Base-by-base conservation (phyloP, 2,329 filamentous ascomycete genomes). In the Aureobasidium sp. region DNA sequence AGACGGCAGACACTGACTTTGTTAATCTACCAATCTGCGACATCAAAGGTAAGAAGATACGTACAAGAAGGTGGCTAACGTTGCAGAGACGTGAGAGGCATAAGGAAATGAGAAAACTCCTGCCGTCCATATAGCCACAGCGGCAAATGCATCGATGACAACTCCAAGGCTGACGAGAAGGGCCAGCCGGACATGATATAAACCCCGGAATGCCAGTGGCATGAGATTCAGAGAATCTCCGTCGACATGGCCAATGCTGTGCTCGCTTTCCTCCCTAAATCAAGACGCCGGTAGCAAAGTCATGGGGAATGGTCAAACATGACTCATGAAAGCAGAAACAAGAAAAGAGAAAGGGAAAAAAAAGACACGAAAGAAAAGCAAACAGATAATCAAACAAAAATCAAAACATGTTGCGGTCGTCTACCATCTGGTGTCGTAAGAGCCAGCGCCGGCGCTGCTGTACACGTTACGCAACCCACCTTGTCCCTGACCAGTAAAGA, bases 401-500 rank as follows among this genome's bases (percentile, higher is more conserved):
- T 37, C 27, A 52, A 35, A 34, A 35, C 40, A 45, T 50, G 52
- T 50, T 25, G 42, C 21, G 25, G 34, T 51, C 25, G 44, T 70
- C 73, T 75, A 88, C 85, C 85, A 90, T 68, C 85, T 56, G 39
- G n/a, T n/a, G n/a, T 55, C 56, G 27, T 58, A 54, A 39, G 34
- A 32, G 24, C 54, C 57, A 19, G 40, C 53, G 44, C 79, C 77
- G 27, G 54, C 58, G 37, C 80, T 77, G 56, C 75, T 74, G 71
- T 95, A 95, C 80, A 95, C 87, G 72, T 76, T 75, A 62, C 86
- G 90, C 82, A 94, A 95, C 86, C 88, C 90, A 93, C 89, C 89
- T 91, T 80, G 78, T 70, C 79, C 50, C 73, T 95, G 86, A 74
- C 87, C 87, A 74, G 85, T 85, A 76, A 93, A 95, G 2, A 93